Base-by-base conservation (phyloP, 2,329 filamentous ascomycete genomes). In the Orbilia ellipsospora region DNA sequence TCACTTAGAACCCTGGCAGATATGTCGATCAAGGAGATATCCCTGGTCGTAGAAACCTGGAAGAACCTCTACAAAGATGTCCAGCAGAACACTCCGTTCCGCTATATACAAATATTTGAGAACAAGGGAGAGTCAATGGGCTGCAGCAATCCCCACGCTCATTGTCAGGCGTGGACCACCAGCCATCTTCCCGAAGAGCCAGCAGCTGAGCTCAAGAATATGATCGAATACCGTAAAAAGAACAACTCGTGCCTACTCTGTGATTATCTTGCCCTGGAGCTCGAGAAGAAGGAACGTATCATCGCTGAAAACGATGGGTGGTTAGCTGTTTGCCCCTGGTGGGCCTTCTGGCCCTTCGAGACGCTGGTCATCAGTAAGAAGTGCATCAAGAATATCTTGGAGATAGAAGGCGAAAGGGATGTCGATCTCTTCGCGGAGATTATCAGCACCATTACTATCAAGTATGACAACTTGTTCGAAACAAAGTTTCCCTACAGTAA, bases 71-170 rank as follows among this genome's bases (percentile, higher is more conserved):
- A 98, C 83, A 88, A 90, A 15, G 86, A 89, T 82, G 83, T 98
- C 51, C 90, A 93, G 0, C 87, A 91, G 0, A 85, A 86, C 8
- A 94, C 89, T 79, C 89, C 90, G 84, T 93, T 96, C 80, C 89
- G 91, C 64, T 98, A 96, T 84, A 97, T 99, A 94, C 95, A 99
- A 82, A 98, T 99, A 78, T 99, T 99, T 77, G 95, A 99, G 84
- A 99, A 99, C 85, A 99, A 99, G 84, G 95, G 95, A 61, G 89
- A 92, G 0, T 93, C 94, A 10, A 99, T 99, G 95, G 95, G 95
- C 61, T 99, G 95, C 85, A 98, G 94, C 0, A 99, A 99, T 82
- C 95, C 95, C 0, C 95, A 99, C 82, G 95, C 95, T 0, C 95
- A 99, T 83, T 94, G 95, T 73, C 95, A 99, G 82, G 87, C 97